phyloP scores from a whole-genome alignment of 73 alveolate species.

The Tetrahymena thermophila region DNA sequence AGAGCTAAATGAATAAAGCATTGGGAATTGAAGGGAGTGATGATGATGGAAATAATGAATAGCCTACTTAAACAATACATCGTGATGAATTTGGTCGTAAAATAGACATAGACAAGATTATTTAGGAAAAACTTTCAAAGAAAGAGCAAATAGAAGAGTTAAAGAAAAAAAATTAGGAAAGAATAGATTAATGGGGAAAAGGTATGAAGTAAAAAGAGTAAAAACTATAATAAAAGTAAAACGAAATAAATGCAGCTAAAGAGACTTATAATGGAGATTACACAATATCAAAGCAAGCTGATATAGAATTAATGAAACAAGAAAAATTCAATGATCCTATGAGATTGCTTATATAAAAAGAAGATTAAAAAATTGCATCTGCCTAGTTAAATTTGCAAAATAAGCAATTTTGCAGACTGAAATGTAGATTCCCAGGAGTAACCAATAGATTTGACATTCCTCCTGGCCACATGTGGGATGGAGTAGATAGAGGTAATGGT shows the following conservation, averaged over 20 bases:
- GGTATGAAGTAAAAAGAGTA: not conserved
- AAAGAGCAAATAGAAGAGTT: not conserved
- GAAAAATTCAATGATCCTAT: constrained; percentile 35
- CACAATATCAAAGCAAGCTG: not conserved
- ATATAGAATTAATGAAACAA: constrained; percentile 20
- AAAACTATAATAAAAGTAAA: not conserved
- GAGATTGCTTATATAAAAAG: constrained; percentile 30
- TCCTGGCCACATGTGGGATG: constrained; percentile 97
- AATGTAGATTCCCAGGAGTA: constrained; percentile 34
- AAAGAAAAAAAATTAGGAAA: not conserved
- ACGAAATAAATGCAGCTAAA: not conserved
- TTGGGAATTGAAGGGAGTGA: not conserved
- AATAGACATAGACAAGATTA: not conserved
- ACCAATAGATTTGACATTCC: constrained; percentile 81
- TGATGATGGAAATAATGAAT: not conserved
- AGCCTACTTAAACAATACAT: not conserved
- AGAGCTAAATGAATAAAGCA: not conserved
- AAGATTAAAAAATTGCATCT: constrained; percentile 14
- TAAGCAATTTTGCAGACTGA: not conserved
- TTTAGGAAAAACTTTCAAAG: not conserved
- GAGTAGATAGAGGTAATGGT: constrained; percentile 93
- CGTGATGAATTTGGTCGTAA: not conserved
- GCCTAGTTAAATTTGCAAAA: not conserved
- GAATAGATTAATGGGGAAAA: not conserved
- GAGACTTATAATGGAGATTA: not conserved